phyloP scores from a whole-genome alignment of 2,329 filamentous ascomycete genomes.

The Exophiala xenobiotica region DNA sequence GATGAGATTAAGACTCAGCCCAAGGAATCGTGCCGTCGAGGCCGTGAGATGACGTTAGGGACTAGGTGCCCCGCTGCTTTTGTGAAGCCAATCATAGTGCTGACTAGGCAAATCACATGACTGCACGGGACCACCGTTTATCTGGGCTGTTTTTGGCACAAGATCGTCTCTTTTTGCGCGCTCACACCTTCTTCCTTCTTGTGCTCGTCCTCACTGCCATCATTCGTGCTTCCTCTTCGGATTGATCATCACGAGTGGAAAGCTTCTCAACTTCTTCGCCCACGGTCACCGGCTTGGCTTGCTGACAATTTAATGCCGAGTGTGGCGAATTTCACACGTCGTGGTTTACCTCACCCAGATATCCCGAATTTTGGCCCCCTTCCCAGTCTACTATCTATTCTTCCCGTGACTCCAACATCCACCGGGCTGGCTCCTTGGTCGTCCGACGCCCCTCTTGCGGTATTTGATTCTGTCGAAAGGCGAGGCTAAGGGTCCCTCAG shows the following conservation, averaged over 20 bases:
- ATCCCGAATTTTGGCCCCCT: neutral
- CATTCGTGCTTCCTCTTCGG: neutral
- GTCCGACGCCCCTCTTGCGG: slow-evolving; percentile 11
- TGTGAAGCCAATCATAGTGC: neutral
- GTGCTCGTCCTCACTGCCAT: neutral
- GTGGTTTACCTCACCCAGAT: neutral
- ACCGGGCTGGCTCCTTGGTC: slow-evolving; percentile 11
- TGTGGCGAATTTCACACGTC: neutral
- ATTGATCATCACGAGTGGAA: neutral
- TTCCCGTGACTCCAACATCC: slow-evolving; percentile 5
- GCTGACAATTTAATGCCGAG: neutral
- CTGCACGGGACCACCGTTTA: neutral
- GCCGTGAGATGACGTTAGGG: neutral
- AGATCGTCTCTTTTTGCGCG: neutral
- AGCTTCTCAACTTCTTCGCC: neutral
- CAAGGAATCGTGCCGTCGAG: neutral
- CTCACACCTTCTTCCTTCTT: neutral
- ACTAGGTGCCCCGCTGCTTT: neutral
- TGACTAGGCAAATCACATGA: neutral
- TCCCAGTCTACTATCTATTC: slow-evolving; percentile 3
- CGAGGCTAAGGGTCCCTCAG: slow-evolving; percentile 10
- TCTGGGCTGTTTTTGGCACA: neutral
- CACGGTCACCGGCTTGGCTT: neutral
- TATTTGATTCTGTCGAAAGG: slow-evolving; percentile 7
- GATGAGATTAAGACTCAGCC: slow-evolving; percentile 2